These are phyloP conservation scores for Colletotrichum ledebouriae DNA, from an alignment of 2,329 filamentous ascomycete genomes.

Conservation along the genomic window DNA sequence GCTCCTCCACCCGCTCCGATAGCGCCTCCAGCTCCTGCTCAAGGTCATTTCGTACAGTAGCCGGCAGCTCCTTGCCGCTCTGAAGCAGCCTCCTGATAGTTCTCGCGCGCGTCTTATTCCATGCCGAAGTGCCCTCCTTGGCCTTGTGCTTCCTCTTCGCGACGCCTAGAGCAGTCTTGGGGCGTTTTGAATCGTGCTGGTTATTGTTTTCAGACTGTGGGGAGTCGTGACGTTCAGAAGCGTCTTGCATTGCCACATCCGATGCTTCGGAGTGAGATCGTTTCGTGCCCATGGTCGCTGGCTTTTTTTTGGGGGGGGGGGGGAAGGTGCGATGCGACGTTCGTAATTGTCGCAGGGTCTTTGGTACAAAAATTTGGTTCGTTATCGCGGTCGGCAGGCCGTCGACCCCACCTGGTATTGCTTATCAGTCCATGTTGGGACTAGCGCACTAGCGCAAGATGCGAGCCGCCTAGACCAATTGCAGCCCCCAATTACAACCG, in stretches of 20 bases:
- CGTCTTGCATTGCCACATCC: conserved; percentile 25
- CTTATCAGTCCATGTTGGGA: conserved; percentile 32
- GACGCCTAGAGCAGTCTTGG: conserved; percentile 46
- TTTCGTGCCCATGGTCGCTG: conserved; percentile 48
- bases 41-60: conserved; percentile 75
- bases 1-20: conserved; percentile 72
- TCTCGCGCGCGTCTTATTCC: conserved; percentile 79
- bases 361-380: conserved; percentile 44
- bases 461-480: conserved; percentile 25
- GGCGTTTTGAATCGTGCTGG: conserved; percentile 52
- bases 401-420: conserved; percentile 24
- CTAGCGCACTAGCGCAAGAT: conserved; percentile 19
- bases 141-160: conserved; percentile 57
- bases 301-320: not conserved
- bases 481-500: conserved; percentile 36
- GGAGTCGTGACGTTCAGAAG: conserved; percentile 35
- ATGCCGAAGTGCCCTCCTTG: conserved; percentile 65
- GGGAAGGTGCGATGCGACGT: not conserved
- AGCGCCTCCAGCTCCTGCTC: conserved; percentile 79
- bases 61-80: conserved; percentile 73
- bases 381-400: conserved; percentile 35
- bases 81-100: conserved; percentile 77
- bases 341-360: conserved; percentile 16
- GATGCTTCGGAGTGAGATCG: conserved; percentile 46
- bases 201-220: conserved; percentile 39